Percentiles rank a stretch among this genome's conserved stretches.
phyloP scores from a whole-genome alignment of 257 asterid genomes.

The Solanum virginianum region DNA sequence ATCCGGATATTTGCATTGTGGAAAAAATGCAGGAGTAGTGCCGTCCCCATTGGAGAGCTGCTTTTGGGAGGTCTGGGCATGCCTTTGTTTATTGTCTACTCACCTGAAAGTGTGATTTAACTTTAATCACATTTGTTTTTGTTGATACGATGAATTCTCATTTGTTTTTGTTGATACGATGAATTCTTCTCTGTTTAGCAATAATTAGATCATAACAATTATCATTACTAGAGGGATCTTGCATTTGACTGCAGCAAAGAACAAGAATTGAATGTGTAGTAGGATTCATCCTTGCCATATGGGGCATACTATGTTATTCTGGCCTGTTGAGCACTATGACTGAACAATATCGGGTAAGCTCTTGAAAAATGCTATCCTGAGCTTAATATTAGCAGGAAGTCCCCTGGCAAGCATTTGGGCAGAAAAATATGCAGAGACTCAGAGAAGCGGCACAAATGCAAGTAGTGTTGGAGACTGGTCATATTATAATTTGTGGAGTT shows the following conservation, averaged over 20 bases:
- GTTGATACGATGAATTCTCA: conserved; percentile 10
- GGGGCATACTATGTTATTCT: conserved; percentile 90
- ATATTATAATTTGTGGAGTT: conserved; percentile 80
- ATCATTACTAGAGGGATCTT: conserved; percentile 8
- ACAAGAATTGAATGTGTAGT: conserved; percentile 80
- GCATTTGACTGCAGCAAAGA: conserved; percentile 69
- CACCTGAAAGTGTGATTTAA: conserved; percentile 67
- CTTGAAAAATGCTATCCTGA: conserved; percentile 8
- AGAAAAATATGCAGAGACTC: conserved; percentile 79
- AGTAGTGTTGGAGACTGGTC: conserved; percentile 72
- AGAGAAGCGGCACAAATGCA: conserved; percentile 97
- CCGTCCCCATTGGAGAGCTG: conserved; percentile 78
- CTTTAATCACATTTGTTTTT: conserved; percentile 4
- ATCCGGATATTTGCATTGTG: conserved; percentile 3
- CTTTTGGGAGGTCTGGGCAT: conserved; percentile 99
- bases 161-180: conserved; percentile 3
- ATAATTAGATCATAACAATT: conserved; percentile 4
- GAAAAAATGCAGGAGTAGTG: conserved; percentile 46
- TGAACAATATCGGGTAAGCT: conserved; percentile 79
- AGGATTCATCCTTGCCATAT: conserved; percentile 87
- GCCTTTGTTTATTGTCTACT: conserved; percentile 87
- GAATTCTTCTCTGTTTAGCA: conserved; percentile 12
- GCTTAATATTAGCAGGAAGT: conserved; percentile 7
- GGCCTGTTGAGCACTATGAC: conserved; percentile 92
- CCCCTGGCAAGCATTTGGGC: conserved; percentile 25